These are phyloP conservation scores for Fabrea salina DNA, from an alignment of 169 alveolate genomes.

Conservation along the genomic window DNA sequence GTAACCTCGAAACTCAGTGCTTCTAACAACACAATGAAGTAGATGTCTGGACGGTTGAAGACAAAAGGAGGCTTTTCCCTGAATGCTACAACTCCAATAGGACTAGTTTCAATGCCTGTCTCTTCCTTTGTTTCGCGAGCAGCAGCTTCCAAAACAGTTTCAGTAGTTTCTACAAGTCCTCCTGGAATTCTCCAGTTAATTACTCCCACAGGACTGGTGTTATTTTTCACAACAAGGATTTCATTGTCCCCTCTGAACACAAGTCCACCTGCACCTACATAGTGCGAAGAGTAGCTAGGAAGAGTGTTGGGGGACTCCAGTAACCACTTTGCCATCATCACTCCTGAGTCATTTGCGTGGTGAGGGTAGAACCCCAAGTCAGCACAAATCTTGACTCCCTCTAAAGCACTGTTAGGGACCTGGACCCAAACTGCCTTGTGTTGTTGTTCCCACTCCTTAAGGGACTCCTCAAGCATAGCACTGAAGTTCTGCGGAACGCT, in stretches of 20 bases:
- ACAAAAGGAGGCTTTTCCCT: not conserved
- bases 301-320: not conserved
- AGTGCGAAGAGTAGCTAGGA: not conserved
- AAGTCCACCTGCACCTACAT: constrained; percentile 7
- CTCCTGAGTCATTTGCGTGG: not conserved
- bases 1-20: not conserved
- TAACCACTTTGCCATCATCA: not conserved
- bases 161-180: constrained; percentile 18
- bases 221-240: not conserved
- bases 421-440: not conserved
- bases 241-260: not conserved
- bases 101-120: constrained; percentile 10
- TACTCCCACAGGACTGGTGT: not conserved
- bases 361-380: not conserved
- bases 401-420: not conserved
- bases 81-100: not conserved
- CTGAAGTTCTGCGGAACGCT: not conserved
- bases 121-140: constrained; percentile 20
- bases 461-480: not conserved
- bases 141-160: constrained; percentile 4
- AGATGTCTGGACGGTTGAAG: constrained; percentile 10
- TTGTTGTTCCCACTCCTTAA: not conserved
- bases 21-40: not conserved
- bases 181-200: constrained; percentile 3
- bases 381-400: not conserved